phyloP scores from a whole-genome alignment of 2,329 filamentous ascomycete genomes.

The Sclerotinia glacialis region DNA sequence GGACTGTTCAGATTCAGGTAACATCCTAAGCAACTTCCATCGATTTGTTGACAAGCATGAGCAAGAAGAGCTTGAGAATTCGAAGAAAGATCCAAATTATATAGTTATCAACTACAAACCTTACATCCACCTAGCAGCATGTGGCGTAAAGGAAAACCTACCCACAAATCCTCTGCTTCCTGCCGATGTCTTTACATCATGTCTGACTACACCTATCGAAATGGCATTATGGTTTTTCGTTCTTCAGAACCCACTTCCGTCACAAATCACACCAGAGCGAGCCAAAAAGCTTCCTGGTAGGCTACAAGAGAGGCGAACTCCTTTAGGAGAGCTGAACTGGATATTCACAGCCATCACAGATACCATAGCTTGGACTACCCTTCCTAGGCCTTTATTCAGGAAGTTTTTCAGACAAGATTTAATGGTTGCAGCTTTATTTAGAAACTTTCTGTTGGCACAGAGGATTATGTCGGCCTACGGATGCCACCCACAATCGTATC shows the following conservation, averaged over 20 bases:
- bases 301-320: conserved; percentile 88
- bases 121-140: conserved; percentile 88
- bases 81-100: conserved; percentile 76
- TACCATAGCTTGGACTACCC: conserved; percentile 95
- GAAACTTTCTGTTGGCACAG: conserved; percentile 92
- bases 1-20: conserved; percentile 94
- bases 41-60: conserved; percentile 94
- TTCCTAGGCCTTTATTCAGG: conserved; percentile 87
- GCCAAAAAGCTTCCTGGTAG: conserved; percentile 87
- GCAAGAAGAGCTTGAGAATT: conserved; percentile 75
- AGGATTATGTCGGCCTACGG: conserved; percentile 95
- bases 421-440: conserved; percentile 97
- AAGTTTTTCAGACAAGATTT: conserved; percentile 96
- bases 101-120: conserved; percentile 68
- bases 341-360: conserved; percentile 99
- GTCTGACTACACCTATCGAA: conserved; percentile 93
- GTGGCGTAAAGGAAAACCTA: conserved; percentile 83
- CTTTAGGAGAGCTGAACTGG: conserved; percentile 95
- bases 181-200: conserved; percentile 93
- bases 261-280: conserved; percentile 70
- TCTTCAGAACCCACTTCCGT: conserved; percentile 70
- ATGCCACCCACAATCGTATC: conserved; percentile 90
- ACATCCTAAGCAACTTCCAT: conserved; percentile 93
- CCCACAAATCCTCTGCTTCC: conserved; percentile 92
- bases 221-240: conserved; percentile 98